Evolutionary conservation across 2,329 filamentous ascomycete genomes (phyloP), one percentile per base, ranked within the genome.

Genomic region (Paraconiothyrium brasiliense): DNA sequence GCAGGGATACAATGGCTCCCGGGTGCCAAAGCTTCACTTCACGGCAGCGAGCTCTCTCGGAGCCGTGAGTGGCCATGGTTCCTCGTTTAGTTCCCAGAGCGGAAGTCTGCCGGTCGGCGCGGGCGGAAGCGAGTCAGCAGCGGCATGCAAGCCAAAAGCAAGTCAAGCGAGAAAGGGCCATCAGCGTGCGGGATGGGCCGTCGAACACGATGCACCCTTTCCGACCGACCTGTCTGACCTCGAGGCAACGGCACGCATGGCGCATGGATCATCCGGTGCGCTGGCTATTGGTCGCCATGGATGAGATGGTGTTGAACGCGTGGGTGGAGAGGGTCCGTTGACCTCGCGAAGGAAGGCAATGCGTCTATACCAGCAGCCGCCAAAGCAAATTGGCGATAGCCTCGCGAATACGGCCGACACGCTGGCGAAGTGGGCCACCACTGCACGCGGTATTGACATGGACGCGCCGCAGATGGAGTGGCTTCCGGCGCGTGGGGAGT

Each of bases 141-240:
- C 50, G 37, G 50, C 37, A 54, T 54, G 50, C 50, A 55, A 55
- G 52, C 52, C 52, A 55, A 39, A 55, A 44, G 22, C 27, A 55
- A 55, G 27, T 20, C 52, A 44, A 50, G 39, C 52, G 39, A 46
- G 13, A 34, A 11, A 55, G n/a, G 27, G 13, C 27, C 3, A 8
- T 55, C 52, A 24, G 37, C 52, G 41, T 55, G 37, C 52, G 52
- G 52, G 52, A 55, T 55, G 52, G 41, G 52, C 52, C 52, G 52
- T 46, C 37, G 52, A 55, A 41, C 22, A 55, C 43, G 39, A 22
- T 55, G 52, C 52, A 46, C 39, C 39, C 27, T 35, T 55, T 46
- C 52, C 52, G 51, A 32, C 41, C 51, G 27, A 44, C 39, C 52
- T 34, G 39, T 44, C 39, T 55, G 37, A 34, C 52, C 39, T 44